Evolutionary conservation across 73 alveolate genomes (phyloP), one percentile per base, ranked within the genome.

Genomic region (Urostyla sp.): DNA sequence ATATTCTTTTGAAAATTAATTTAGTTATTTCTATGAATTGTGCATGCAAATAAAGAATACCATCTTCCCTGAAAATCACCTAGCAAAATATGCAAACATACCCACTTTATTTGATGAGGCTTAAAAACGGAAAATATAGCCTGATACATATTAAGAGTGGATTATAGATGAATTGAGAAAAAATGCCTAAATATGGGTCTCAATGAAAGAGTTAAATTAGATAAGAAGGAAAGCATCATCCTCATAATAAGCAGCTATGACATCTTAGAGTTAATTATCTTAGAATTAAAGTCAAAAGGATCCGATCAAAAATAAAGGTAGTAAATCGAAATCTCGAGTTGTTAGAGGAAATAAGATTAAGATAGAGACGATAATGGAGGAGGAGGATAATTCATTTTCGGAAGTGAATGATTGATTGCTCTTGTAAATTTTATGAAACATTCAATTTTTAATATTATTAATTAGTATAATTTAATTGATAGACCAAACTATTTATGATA

Each of bases 281-380:
- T 11, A 40, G 10, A 10, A 40, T 15, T 40, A 10, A 11, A 50
- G 18, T 18, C 6, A 6, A 7, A 50, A 32, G 24, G 61, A 50
- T 50, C 27, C 27, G 18, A 32, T 7, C 36, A 50, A 50, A 27
- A 50, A 50, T 16, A 50, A 32, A 50, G 24, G 24, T 26, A 50
- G 24, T 50, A 50, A 18, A 50, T 50, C 61, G 49, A 2, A 54
- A 50, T 26, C 7, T 13, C 10, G 72, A 54, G 72, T 46, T 8
- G 37, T 7, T 8, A 58, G 37, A 38, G 53, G 34, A 36, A 63
- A 34, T 26, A 63, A 63, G 8, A 40, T 63, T n/a, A 63, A 63
- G 45, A 63, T 63, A 13, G 79, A 63, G 26, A 63, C 79, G 21
- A 63, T 63, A 10, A 63, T 63, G 79, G 79, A 63, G 44, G 79